Conservation (phyloP, 306 rosid species). For the Dryas octopetala region DNA sequence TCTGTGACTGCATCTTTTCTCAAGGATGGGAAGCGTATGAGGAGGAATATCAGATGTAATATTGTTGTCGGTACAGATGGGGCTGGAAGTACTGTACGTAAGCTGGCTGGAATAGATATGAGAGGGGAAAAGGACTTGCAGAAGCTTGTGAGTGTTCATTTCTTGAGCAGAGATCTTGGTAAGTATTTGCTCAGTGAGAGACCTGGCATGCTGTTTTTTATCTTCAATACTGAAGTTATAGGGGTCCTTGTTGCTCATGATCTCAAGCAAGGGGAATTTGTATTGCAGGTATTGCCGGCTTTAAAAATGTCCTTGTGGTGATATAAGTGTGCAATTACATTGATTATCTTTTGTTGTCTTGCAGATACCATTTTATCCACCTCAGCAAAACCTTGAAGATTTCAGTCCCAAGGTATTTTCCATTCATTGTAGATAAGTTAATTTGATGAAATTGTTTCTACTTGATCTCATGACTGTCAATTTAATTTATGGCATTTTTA, state of each 20-base stretch:
- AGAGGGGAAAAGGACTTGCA: constrained; percentile 84
- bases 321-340: constrained; percentile 22
- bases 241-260: constrained; percentile 98
- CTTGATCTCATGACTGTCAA: background rate
- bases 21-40: constrained; percentile 50
- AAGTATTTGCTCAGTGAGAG: constrained; percentile 77
- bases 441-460: background rate
- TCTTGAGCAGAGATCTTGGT: constrained; percentile 81
- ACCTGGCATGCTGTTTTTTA: constrained; percentile 93
- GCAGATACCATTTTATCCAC: constrained; percentile 94
- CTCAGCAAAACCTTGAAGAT: constrained; percentile 81
- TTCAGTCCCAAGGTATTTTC: constrained; percentile 65
- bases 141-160: constrained; percentile 87
- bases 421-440: constrained; percentile 16
- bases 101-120: constrained; percentile 76
- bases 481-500: background rate
- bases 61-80: constrained; percentile 83
- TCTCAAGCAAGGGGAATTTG: constrained; percentile 92
- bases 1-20: constrained; percentile 55
- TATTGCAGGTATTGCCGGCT: constrained; percentile 72
- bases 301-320: constrained; percentile 4
- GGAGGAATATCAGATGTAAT: constrained; percentile 58
- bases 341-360: constrained; percentile 29
- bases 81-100: constrained; percentile 84
- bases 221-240: constrained; percentile 85